Evolutionary conservation across 2,329 filamentous ascomycete genomes (phyloP), one percentile per base, ranked within the genome.

Genomic region (Fusarium buharicum): DNA sequence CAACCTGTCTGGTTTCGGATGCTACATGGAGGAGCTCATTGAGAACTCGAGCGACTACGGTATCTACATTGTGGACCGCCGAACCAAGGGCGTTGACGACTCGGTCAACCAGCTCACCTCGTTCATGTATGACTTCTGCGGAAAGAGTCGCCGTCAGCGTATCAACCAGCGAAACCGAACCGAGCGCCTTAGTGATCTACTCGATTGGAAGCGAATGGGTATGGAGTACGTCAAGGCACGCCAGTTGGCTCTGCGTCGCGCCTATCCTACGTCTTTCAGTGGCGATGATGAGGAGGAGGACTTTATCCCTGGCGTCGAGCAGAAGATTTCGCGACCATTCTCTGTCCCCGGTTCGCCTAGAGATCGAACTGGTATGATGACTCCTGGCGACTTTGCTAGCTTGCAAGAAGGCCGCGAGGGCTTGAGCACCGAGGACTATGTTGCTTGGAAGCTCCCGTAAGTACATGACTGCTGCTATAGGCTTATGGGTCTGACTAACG

Each of bases 141-240:
- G 85, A 74, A 99, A 99, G 87, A 96, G 91, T 77, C 90, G 93
- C 55, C 88, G 95, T 59, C 95, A 99, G 78, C 91, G 95, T 46
- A 99, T 99, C 84, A 99, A 99, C 83, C 95, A 98, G 81, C 88
- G 95, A 45, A 99, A 99, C 79, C 88, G 95, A 50, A 99, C 95
- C 0, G 95, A 99, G 82, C 88, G 95, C 43, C 81, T 99, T 50
- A 96, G 93, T 72, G 95, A 99, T 75, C 82, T 99, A 58, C 84
- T 99, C 36, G 95, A 99, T 79, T 99, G 95, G 95, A 98, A 98
- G 85, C 86, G 95, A 45, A 99, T 99, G 95, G 95, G 95, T 18
- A 90, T 98, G 89, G 95, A 99, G 79, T 99, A 99, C 74, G 92
- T 97, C 79, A 99, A 98, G 82, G 95, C 95, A 30, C 87, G 95